Percentiles rank a stretch among this genome's conserved stretches.
phyloP scores from a whole-genome alignment of 805 yeast species.

The Candida boleticola region DNA sequence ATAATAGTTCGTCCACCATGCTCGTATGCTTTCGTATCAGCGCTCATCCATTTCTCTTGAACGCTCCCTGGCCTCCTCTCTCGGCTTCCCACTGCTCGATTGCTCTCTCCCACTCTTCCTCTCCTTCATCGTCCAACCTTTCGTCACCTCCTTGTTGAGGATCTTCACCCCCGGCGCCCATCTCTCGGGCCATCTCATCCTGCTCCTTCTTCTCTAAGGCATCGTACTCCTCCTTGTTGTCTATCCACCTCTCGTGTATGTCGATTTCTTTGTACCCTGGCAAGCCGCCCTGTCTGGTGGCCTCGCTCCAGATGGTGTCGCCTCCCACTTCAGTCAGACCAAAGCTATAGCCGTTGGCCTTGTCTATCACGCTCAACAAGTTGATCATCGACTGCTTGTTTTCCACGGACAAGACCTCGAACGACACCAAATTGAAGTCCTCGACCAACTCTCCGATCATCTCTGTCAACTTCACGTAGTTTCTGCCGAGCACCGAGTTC shows the following conservation, averaged over 20 bases:
- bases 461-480: conserved; percentile 66
- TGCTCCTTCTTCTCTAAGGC: conserved; percentile 43
- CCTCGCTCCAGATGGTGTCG: conserved; percentile 98
- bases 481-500: conserved; percentile 57
- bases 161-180: conserved; percentile 19
- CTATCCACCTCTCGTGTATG: conserved; percentile 95
- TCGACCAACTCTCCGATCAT: conserved; percentile 79
- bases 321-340: conserved; percentile 95
- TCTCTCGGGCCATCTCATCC: conserved; percentile 31
- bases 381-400: conserved; percentile 91
- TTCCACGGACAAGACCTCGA: conserved; percentile 87
- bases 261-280: conserved; percentile 54
- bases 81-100: conserved; percentile 27
- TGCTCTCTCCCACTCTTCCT: conserved; percentile 65
- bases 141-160: conserved; percentile 18
- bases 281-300: conserved; percentile 73
- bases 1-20: too few species aligned
- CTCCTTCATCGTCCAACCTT: conserved; percentile 50
- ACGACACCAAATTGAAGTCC: conserved; percentile 84
- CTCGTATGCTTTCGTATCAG: too few species aligned
- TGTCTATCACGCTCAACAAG: conserved; percentile 73
- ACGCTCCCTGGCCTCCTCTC: conserved; percentile 35
- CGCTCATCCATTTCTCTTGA: too few species aligned
- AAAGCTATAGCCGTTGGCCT: conserved; percentile 89
- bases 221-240: conserved; percentile 76